These are phyloP conservation scores for Solanum tarijense DNA, from an alignment of 257 asterid genomes.

Conservation along the genomic window DNA sequence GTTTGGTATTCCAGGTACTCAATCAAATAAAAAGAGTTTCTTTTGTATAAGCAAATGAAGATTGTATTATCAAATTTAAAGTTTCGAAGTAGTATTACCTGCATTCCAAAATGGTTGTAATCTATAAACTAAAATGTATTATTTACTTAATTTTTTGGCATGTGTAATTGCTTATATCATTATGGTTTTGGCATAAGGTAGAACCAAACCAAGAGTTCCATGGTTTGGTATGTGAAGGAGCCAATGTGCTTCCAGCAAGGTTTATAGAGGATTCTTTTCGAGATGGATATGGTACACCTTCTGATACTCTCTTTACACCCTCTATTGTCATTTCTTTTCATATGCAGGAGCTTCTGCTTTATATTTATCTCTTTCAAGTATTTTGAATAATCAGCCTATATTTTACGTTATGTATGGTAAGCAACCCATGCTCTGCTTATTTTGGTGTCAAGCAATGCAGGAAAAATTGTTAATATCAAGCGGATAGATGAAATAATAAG, in stretches of 20 bases:
- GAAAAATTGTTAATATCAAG: conserved; percentile 87
- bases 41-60: not conserved
- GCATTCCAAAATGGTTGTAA: not conserved
- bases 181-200: conserved; percentile 61
- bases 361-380: not conserved
- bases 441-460: conserved; percentile 63
- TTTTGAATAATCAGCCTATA: not conserved
- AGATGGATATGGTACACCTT: conserved; percentile 76
- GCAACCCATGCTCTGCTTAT: conserved; percentile 5
- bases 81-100: not conserved
- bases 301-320: not conserved
- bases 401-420: conserved; percentile 28
- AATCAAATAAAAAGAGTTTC: not conserved
- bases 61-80: not conserved
- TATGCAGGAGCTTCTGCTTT: not conserved
- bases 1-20: conserved; percentile 80
- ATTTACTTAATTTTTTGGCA: not conserved
- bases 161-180: conserved; percentile 15
- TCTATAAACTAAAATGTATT: not conserved
- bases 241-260: conserved; percentile 86
- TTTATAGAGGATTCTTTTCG: conserved; percentile 91
- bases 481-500: conserved; percentile 79
- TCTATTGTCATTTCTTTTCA: not conserved
- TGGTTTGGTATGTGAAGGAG: conserved; percentile 98
- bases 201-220: conserved; percentile 98